Conservation (phyloP, 306 rosid species). For the Coriaria nepalensis region DNA sequence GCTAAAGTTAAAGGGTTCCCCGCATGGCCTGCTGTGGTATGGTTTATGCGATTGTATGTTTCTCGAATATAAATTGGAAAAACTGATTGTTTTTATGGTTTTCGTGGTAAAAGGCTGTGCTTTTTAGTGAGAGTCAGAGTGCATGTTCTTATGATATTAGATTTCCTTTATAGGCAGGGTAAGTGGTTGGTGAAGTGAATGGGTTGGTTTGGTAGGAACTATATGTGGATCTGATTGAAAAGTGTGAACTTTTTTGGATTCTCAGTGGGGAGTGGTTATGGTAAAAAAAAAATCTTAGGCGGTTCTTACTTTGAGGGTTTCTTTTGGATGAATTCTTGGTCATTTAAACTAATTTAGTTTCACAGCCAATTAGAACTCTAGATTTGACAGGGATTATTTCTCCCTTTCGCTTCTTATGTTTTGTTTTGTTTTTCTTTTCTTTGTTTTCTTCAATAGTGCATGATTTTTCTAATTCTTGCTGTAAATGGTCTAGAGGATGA, state of each 20-base stretch:
- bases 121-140: conserved; percentile 16
- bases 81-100: neutral
- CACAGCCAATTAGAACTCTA: too few relatives aligned
- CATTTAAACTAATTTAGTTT: too few relatives aligned
- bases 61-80: neutral
- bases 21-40: conserved; percentile 96
- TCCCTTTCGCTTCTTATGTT: too few relatives aligned
- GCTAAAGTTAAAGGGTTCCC: conserved; percentile 95
- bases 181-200: conserved; percentile 8
- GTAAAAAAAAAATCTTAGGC: too few relatives aligned
- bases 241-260: conserved; percentile 2
- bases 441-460: too few relatives aligned
- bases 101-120: neutral
- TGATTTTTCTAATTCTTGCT: too few relatives aligned
- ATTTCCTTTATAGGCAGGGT: neutral
- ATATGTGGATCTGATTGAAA: conserved; percentile 22
- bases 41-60: conserved; percentile 3
- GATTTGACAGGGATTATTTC: too few relatives aligned
- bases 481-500: too few relatives aligned
- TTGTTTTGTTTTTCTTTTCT: too few relatives aligned
- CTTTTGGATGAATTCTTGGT: too few relatives aligned
- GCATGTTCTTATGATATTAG: conserved; percentile 18
- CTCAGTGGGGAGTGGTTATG: neutral
- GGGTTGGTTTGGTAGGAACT: conserved; percentile 4
- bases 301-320: too few relatives aligned